Percentiles rank a stretch among this genome's conserved stretches.
Conservation (phyloP, 2,329 filamentous ascomycete genomes). For the Pseudomassariella vexata region DNA sequence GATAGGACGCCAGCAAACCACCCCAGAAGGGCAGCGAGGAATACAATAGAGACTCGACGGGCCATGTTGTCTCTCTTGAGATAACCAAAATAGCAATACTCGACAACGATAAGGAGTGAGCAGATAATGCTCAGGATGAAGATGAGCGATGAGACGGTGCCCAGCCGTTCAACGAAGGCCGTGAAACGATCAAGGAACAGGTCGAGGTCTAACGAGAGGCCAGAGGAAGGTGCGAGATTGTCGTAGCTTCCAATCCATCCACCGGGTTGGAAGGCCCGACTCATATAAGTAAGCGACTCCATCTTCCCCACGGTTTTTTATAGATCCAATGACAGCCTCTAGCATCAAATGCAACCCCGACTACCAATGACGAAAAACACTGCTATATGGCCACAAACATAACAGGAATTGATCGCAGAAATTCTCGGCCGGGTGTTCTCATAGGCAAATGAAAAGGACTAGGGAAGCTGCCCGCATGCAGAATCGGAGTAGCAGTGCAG, state of each 20-base stretch:
- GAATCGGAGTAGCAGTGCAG: no score
- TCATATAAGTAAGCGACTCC: conserved; percentile 2
- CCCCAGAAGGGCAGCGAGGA: conserved; percentile 7
- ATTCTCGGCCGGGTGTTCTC: conserved; percentile 1
- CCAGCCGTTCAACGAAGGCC: conserved; percentile 5
- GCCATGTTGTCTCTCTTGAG: conserved; percentile 6
- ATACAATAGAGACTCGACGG: conserved; percentile 2
- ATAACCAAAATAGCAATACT: conserved; percentile 1
- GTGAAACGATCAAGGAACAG: no score
- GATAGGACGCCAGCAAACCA: conserved; percentile 4
- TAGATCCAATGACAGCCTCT: no score
- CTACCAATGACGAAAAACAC: no score
- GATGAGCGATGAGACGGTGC: neutral
- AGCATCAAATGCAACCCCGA: no score
- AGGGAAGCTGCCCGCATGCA: no score
- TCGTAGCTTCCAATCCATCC: neutral
- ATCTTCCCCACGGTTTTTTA: conserved; percentile 5
- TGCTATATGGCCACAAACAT: no score
- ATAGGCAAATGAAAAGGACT: no score
- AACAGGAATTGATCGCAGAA: conserved; percentile 2
- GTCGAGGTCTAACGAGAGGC: no score
- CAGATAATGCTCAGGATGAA: conserved; percentile 2
- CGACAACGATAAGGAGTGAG: conserved; percentile 3
- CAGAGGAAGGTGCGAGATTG: neutral
- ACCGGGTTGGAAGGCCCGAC: neutral